Base-by-base conservation (phyloP, 2,329 filamentous ascomycete species). In the Amauroascus verrucosus region DNA sequence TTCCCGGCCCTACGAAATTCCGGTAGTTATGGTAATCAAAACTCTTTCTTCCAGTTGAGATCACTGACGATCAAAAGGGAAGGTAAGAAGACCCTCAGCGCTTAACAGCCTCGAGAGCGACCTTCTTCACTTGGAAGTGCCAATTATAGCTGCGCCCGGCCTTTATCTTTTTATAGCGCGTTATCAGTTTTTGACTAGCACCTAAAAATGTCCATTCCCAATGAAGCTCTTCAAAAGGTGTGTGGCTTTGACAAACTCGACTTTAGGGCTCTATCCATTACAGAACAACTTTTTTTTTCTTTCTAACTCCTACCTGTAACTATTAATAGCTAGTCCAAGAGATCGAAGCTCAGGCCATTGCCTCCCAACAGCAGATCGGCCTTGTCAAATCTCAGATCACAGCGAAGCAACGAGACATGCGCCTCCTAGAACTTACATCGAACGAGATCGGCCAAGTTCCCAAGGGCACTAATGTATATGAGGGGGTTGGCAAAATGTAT, bases 401-500 rank as follows among this genome's bases (percentile, higher is more conserved):
- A 6, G 77, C 82, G 56, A 95, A 95, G 72, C 87, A 91, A 69
- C 83, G 90, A 55, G 91, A 97, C 67, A 83, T 86, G 65, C 88
- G 93, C 43, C 82, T 96, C 72, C 78, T 94, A 40, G 86, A 95
- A 69, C 75, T 98, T 59, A 97, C 91, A 1, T 79, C 85, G 33
- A 87, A 79, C 59, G 93, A 98, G 71, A 77, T 97, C 48, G 79
- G 81, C n/a, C 78, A 81, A 6, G 72, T 98, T 56, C 85, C 89
- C 3, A 68, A 79, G 16, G 80, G 84, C 46, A 93, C 88, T 0
- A 84, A 84, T 30, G 81, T 95, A 26, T 98, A 97, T 64, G 91
- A 97, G 72, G 91, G 91, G 5, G 85, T 97, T 9, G 93, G 93
- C 49, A 98, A 97, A 74, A 97, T 98, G 93, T 96, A 71, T 64